Base-by-base conservation (phyloP, 441 rosid species). In the Pelargonium cotyledonis region DNA sequence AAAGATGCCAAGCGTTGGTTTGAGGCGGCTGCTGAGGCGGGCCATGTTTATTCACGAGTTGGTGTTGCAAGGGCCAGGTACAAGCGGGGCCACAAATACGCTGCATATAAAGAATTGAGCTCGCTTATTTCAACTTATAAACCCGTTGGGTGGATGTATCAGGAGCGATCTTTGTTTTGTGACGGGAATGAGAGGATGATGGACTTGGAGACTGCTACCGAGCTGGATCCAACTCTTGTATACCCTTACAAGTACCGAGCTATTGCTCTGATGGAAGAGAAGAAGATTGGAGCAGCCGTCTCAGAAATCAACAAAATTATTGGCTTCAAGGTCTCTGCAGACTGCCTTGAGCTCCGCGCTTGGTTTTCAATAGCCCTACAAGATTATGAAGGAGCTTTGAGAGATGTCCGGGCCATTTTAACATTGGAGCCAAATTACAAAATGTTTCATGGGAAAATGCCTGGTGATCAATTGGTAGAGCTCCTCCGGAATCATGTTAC, bases 61-160 rank as follows among this genome's bases (percentile, higher is more conserved):
- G 99, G 98, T 14, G 77, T 85, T 9, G 98, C 99, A 10, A 85
- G 99, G 87, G 81, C 93, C 63, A 95, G 85, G 75, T 89, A 79
- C 78, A 88, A 86, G 75, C 93, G 93, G 5, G 96, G 92, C 23
- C 98, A 95, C 79, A 92, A 84, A 74, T 92, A 87, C 79, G 73
- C 92, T 18, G 97, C 99, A 9, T 92, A 88, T 79, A 92, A 95
- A 82, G 65, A 89, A 75, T 80, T 89, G 85, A 88, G 82, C 70
- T 85, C 93, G 1, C 73, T 95, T 71, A 79, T 84, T 63, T 85
- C 89, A 0, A 84, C 78, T 75, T 47, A 85, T 78, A 79, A 67
- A 10, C 89, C 90, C n/a, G 78, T 82, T 8, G 98, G 96, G 23
- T 95, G 99, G 99, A 85, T 95, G 90, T 82, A 88, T 78, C 97